Evolutionary conservation across 2,329 filamentous ascomycete genomes (phyloP).

Genomic region (Ascochyta fabae): DNA sequence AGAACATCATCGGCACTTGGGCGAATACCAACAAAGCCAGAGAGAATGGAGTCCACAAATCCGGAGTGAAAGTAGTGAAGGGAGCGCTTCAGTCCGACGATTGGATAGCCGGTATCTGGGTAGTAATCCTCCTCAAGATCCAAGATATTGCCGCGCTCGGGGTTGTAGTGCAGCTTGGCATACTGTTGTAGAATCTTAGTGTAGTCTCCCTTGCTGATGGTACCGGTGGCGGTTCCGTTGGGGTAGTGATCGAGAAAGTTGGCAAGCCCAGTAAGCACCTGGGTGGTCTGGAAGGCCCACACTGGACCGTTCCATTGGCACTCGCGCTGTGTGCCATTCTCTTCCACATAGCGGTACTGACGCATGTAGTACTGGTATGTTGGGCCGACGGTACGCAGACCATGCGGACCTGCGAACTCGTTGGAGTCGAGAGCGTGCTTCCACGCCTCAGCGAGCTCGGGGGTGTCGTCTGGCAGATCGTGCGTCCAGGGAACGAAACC

Average conservation of each 20-base stretch:
- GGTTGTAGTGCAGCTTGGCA: conserved; percentile 51
- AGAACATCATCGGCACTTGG: conserved; percentile 49
- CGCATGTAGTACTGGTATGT: conserved; percentile 56
- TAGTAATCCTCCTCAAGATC: conserved; percentile 55
- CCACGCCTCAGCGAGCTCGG: conserved; percentile 48
- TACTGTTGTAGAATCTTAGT: conserved; percentile 48
- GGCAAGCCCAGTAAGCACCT: conserved; percentile 50
- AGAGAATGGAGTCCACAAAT: conserved; percentile 52
- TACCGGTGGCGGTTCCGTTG: conserved; percentile 28
- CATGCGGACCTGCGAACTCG: conserved; percentile 45
- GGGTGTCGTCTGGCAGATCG: conserved; percentile 50
- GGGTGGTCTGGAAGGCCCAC: conserved; percentile 55
- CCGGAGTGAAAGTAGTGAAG: conserved; percentile 57
- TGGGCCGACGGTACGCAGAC: conserved; percentile 53
- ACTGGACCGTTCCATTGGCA: conserved; percentile 57
- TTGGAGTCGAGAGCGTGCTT: conserved; percentile 46
- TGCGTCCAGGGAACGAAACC: conserved; percentile 55
- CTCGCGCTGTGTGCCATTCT: conserved; percentile 44
- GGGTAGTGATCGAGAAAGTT: conserved; percentile 54
- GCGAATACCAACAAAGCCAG: conserved; percentile 53
- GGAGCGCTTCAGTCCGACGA: conserved; percentile 52
- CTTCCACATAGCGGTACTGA: conserved; percentile 48
- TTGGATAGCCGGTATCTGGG: conserved; percentile 50
- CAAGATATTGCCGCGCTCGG: conserved; percentile 35
- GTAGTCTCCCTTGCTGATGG: conserved; percentile 45